Percentiles rank a stretch among this genome's conserved stretches.
Conservation (phyloP, 345 rosid species). For the Syzygium grande region DNA sequence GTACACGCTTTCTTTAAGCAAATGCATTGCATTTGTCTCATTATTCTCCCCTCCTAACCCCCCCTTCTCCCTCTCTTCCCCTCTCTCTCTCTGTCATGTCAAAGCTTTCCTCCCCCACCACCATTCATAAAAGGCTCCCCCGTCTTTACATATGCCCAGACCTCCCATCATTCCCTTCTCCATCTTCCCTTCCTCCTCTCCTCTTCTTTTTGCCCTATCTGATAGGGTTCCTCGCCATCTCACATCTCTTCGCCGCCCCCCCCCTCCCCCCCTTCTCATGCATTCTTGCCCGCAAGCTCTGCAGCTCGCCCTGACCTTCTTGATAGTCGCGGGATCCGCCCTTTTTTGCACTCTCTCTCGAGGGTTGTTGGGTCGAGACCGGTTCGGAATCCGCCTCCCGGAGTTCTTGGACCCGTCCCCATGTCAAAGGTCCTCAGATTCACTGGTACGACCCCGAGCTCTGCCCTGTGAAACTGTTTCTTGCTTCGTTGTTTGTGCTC, state of each 20-base stretch:
- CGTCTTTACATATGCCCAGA: not conserved
- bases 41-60: not conserved
- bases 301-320: not conserved
- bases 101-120: not conserved
- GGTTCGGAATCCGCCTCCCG: conserved; percentile 24
- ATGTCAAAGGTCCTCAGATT: conserved; percentile 71
- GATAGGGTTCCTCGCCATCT: not conserved
- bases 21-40: not conserved
- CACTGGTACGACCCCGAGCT: conserved; percentile 35
- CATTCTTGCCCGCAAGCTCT: not conserved
- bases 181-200: not conserved
- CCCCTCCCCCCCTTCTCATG: not conserved
- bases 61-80: not conserved
- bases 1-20: not conserved
- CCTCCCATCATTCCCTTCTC: not conserved
- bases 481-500: not conserved
- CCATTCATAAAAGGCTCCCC: not conserved
- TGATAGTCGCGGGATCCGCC: conserved; percentile 7
- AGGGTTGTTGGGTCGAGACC: conserved; percentile 42
- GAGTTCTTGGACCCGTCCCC: conserved; percentile 33
- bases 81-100: not conserved
- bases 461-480: not conserved
- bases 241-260: not conserved
- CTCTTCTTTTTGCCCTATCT: not conserved
- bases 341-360: conserved; percentile 65